Base-by-base conservation (phyloP, 176 grass and related monocot genomes). In the Tillandsia fasciculata region DNA sequence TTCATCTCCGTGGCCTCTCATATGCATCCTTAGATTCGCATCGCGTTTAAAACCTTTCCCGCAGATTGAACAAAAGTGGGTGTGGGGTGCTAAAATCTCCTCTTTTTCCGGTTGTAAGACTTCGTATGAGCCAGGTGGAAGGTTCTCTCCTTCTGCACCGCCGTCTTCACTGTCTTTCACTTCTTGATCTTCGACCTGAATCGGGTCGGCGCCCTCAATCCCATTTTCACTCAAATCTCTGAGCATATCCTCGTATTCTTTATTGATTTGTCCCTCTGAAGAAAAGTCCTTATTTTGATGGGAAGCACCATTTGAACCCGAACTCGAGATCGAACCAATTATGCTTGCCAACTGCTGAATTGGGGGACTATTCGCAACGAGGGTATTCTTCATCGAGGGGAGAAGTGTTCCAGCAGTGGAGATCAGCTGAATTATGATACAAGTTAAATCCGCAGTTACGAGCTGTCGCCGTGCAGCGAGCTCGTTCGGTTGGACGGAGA, bases 11-110 rank as follows among this genome's bases (percentile, higher is more conserved):
- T 90, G 87, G 20, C 91, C 87, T 78, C 87, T 80, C 91, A 90
- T 96, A 63, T 96, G 91, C 91, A 96, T 96, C 56, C 91, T 75
- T 49, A 90, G 79, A 63, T 96, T 96, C 0, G 87, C 91, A 33
- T 90, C 87, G 48, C 91, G 78, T 67, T 96, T 96, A 78, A 96
- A 96, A 8, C 91, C 87, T 54, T 96, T 96, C 10, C 82, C 79
- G 48, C 91, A 96, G 26, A 96, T 96, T 23, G 78, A 1, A 58
- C 91, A 96, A 52, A 96, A 87, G 20, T 96, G 91, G 0, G 87
- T 85, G 64, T 96, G 87, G 0, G 91, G 91, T 0, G 91, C 91
- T 70, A 96, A 53, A 51, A 96, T 96, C 54, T 96, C 87, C 42
- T 96, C 91, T 78, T 87, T 81, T 75, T 96, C 84, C 15, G 81